Evolutionary conservation across 1,284 basidiomycete genomes (phyloP), one percentile per base, ranked within the genome.

Genomic region (Leccinum fallax): DNA sequence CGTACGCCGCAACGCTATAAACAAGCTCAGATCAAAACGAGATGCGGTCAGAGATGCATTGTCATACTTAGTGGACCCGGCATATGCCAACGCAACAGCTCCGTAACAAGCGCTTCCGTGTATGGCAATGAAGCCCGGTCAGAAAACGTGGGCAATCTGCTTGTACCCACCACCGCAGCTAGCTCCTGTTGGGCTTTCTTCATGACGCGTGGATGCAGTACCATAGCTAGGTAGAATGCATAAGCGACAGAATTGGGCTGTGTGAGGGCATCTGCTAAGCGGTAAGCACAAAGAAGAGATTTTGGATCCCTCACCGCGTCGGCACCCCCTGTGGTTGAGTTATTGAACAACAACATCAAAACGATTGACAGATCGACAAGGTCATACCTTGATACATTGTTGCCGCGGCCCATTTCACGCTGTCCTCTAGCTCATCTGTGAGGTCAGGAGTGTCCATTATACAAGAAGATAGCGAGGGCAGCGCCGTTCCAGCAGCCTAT

Each of bases 11-110:
- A 65, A 4, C 32, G 82, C 79, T 43, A 83, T 0, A 19, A 13
- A 16, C 15, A 46, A 53, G 11, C 21, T 30, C 3, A 0, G 4
- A 61, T 30, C 28, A 1, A 13, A 21, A 13, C 2, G 15, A 24
- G n/a, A 8, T 8, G 34, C 38, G 19, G 15, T 19, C 6, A 34
- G n/a, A 11, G n/a, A 19, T 26, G 16, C 16, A 9, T 71, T 56
- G 52, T 80, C 82, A 81, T 53, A 77, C 78, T n/a, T 5, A 68
- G 5, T 2, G 84, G 83, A 28, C 73, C 77, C 8, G 85, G 81
- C 4, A 79, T 69, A 58, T 85, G 78, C 87, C 86, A 89, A 1
- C 87, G 80, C 54, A 88, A 73, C 19, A 85, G 79, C 71, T 90
- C 88, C 60, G 83, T 58, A 49, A 66, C 55, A 2, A 77, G 19